phyloP scores from a whole-genome alignment of 2,329 filamentous ascomycete genomes.

The Aspergillus sergii region DNA sequence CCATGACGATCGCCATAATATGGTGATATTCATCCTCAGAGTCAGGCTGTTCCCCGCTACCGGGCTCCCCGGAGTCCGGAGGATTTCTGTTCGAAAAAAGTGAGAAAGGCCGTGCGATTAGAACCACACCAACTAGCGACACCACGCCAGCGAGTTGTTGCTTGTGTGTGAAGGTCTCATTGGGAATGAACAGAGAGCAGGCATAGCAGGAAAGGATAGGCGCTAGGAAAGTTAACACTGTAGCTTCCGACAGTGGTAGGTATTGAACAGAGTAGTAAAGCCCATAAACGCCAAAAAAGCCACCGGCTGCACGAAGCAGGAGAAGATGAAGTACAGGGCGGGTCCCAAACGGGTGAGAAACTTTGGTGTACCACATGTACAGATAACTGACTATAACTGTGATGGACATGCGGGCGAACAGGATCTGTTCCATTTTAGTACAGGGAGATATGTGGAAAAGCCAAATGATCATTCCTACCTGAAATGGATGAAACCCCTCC shows the following conservation, averaged over 20 bases:
- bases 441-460: not conserved
- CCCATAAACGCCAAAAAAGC: slow-evolving; percentile 78
- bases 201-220: slow-evolving; percentile 78
- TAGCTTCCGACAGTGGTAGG: slow-evolving; percentile 82
- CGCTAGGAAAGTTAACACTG: slow-evolving; percentile 83
- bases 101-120: slow-evolving; percentile 72
- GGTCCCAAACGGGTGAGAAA: slow-evolving; percentile 70
- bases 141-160: slow-evolving; percentile 77
- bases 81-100: slow-evolving; percentile 10
- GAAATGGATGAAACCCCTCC: slow-evolving; percentile 76
- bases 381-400: slow-evolving; percentile 67
- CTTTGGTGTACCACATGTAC: slow-evolving; percentile 73
- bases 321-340: slow-evolving; percentile 69
- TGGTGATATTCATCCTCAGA: slow-evolving; percentile 63
- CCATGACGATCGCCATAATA: slow-evolving; percentile 69
- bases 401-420: slow-evolving; percentile 77
- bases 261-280: slow-evolving; percentile 77
- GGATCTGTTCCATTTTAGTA: slow-evolving; percentile 51
- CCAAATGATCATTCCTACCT: slow-evolving; percentile 47
- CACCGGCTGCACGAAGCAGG: slow-evolving; percentile 67
- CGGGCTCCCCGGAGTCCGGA: not conserved
- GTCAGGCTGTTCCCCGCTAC: slow-evolving; percentile 31
- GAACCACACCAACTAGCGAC: slow-evolving; percentile 75
- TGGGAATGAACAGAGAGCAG: slow-evolving; percentile 70
- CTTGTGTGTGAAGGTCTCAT: slow-evolving; percentile 75